Percentiles rank a stretch among this genome's conserved stretches.
Conservation (phyloP, 1,284 basidiomycete genomes). For the Porodaedalea pini region DNA sequence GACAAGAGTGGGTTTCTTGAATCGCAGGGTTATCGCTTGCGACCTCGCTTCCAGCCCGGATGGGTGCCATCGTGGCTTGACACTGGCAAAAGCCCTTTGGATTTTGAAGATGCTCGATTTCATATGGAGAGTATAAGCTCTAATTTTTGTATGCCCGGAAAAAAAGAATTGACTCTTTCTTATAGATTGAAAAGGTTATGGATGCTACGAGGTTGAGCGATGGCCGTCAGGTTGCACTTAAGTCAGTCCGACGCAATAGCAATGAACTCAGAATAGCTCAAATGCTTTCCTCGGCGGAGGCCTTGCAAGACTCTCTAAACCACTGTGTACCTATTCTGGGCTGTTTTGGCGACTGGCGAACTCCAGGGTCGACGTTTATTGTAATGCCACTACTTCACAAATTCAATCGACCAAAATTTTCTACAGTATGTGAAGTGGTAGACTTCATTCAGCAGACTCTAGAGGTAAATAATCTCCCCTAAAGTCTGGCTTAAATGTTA, state of each 20-base stretch:
- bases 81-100: conserved; percentile 10
- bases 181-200: conserved; percentile 23
- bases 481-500: neutral
- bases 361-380: conserved; percentile 20
- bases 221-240: conserved; percentile 28
- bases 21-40: conserved; percentile 25
- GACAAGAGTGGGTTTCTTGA: conserved; percentile 21
- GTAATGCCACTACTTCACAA: conserved; percentile 32
- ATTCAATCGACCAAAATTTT: conserved; percentile 26
- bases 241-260: conserved; percentile 22
- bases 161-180: neutral
- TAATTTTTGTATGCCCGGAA: no score
- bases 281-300: conserved; percentile 19
- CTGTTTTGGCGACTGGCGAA: conserved; percentile 23
- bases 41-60: conserved; percentile 24
- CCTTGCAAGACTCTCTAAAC: conserved; percentile 28
- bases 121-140: conserved; percentile 17
- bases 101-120: conserved; percentile 22
- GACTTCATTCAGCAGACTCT: conserved; percentile 30
- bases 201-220: conserved; percentile 30
- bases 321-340: conserved; percentile 34
- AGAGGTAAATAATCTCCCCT: conserved; percentile 23
- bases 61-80: conserved; percentile 27
- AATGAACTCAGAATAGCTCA: conserved; percentile 25
- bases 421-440: conserved; percentile 25